These are phyloP conservation scores for Penicillium oxalicum DNA, from an alignment of 2,329 filamentous ascomycete species.

Conservation along the genomic window DNA sequence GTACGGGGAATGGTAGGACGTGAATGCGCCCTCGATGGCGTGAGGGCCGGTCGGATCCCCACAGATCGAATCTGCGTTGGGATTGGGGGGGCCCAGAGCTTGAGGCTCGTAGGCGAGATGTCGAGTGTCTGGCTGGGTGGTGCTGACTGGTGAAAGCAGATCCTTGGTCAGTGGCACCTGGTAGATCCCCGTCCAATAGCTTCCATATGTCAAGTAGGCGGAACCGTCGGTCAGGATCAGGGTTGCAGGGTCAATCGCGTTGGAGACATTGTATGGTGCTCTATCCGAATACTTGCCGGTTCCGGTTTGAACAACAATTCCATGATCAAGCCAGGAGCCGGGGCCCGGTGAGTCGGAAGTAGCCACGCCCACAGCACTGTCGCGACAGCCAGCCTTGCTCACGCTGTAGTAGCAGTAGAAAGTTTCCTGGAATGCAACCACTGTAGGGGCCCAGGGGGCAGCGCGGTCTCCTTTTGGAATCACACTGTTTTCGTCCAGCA, in stretches of 20 bases:
- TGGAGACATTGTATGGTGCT: constrained; percentile 43
- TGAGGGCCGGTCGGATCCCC: constrained; percentile 27
- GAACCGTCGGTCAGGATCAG: constrained; percentile 33
- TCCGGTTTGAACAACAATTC: constrained; percentile 30
- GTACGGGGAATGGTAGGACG: constrained; percentile 24
- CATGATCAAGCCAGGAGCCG: constrained; percentile 34
- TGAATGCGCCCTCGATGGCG: constrained; percentile 29
- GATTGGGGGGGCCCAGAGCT: constrained; percentile 13
- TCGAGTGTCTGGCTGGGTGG: constrained; percentile 18
- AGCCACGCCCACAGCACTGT: constrained; percentile 57
- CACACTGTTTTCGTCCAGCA: constrained; percentile 27
- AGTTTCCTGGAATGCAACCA: constrained; percentile 48
- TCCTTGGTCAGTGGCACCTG: constrained; percentile 47
- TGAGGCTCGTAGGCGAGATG: constrained; percentile 28
- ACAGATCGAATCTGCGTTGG: constrained; percentile 22
- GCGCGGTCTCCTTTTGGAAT: constrained; percentile 31
- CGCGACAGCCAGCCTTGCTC: constrained; percentile 54
- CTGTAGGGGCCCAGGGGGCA: constrained; percentile 54
- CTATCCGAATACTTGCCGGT: constrained; percentile 23
- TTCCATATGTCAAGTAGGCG: constrained; percentile 57
- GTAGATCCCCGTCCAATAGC: constrained; percentile 63
- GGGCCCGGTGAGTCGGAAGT: constrained; percentile 39
- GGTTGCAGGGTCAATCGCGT: constrained; percentile 56
- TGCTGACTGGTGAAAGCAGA: constrained; percentile 19
- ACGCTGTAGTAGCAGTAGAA: constrained; percentile 65